phyloP scores from a whole-genome alignment of 2,329 filamentous ascomycete genomes.

The Colletotrichum endophyticum region DNA sequence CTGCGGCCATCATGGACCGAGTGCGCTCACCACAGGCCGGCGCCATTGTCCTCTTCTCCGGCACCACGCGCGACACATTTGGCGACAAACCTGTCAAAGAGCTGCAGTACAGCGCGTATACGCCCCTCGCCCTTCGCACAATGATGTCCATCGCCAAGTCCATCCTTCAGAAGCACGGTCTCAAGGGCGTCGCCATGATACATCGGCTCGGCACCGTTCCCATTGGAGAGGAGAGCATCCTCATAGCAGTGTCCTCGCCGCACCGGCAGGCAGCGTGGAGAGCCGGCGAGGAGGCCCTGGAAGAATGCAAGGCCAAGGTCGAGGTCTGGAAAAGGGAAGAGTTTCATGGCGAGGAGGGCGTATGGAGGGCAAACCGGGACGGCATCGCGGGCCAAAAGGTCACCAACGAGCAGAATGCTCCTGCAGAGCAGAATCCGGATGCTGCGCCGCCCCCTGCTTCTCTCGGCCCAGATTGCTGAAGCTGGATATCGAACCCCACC shows the following conservation, averaged over 20 bases:
- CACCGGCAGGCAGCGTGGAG: slow-evolving; percentile 87
- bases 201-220: slow-evolving; percentile 87
- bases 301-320: slow-evolving; percentile 83
- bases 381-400: slow-evolving; percentile 62
- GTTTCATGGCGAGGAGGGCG: slow-evolving; percentile 77
- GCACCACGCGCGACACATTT: slow-evolving; percentile 81
- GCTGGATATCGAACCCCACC: background rate
- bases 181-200: slow-evolving; percentile 78
- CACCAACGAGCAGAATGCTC: slow-evolving; percentile 21
- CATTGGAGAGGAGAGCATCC: slow-evolving; percentile 90
- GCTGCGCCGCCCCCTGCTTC: background rate
- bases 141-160: slow-evolving; percentile 68
- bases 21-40: slow-evolving; percentile 78
- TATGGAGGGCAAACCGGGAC: slow-evolving; percentile 90
- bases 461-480: background rate
- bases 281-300: slow-evolving; percentile 87
- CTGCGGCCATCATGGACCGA: slow-evolving; percentile 61
- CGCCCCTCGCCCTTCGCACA: slow-evolving; percentile 70
- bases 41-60: slow-evolving; percentile 78
- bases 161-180: slow-evolving; percentile 63
- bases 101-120: slow-evolving; percentile 78
- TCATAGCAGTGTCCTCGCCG: slow-evolving; percentile 83
- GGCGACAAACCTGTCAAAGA: slow-evolving; percentile 72
- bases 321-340: slow-evolving; percentile 97
- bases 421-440: background rate